A percentile compares a stretch with the other conserved stretches of the same genome.
These are phyloP conservation scores for Candida jianshihensis DNA, from an alignment of 805 yeast genomes.

Conservation along the genomic window DNA sequence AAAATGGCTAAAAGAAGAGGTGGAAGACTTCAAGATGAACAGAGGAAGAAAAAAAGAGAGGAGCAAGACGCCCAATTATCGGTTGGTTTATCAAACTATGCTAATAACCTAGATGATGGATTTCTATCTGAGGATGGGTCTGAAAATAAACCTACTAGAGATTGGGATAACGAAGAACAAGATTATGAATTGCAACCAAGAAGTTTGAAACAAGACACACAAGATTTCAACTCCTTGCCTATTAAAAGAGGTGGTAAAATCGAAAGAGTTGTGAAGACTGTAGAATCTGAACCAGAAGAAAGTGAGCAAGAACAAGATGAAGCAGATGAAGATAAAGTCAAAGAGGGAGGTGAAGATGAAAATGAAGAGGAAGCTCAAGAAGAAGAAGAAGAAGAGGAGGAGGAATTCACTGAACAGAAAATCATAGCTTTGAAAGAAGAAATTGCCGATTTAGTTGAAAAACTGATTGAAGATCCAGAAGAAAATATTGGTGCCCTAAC, in stretches of 20 bases:
- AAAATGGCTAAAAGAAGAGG: constrained; percentile 32
- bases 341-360: constrained; percentile 19
- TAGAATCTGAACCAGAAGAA: constrained; percentile 10
- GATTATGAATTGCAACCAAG: constrained; percentile 77
- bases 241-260: constrained; percentile 71
- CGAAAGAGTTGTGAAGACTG: constrained; percentile 49
- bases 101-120: constrained; percentile 9
- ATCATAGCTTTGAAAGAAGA: constrained; percentile 67
- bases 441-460: constrained; percentile 73
- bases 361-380: constrained; percentile 22
- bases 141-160: constrained; percentile 1
- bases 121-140: too few relatives aligned
- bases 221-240: constrained; percentile 66
- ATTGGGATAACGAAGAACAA: constrained; percentile 69
- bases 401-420: constrained; percentile 43
- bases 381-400: constrained; percentile 13
- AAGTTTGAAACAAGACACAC: constrained; percentile 35
- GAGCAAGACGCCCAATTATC: constrained; percentile 18
- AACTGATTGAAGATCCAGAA: constrained; percentile 82
- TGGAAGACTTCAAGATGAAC: constrained; percentile 28
- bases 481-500: constrained; percentile 62
- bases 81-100: constrained; percentile 18
- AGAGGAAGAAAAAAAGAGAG: constrained; percentile 18
- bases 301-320: constrained; percentile 9
- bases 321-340: constrained; percentile 12